These are phyloP conservation scores for Mycena olivaceomarginata DNA, from an alignment of 768 basidiomycete genomes.

Conservation along the genomic window DNA sequence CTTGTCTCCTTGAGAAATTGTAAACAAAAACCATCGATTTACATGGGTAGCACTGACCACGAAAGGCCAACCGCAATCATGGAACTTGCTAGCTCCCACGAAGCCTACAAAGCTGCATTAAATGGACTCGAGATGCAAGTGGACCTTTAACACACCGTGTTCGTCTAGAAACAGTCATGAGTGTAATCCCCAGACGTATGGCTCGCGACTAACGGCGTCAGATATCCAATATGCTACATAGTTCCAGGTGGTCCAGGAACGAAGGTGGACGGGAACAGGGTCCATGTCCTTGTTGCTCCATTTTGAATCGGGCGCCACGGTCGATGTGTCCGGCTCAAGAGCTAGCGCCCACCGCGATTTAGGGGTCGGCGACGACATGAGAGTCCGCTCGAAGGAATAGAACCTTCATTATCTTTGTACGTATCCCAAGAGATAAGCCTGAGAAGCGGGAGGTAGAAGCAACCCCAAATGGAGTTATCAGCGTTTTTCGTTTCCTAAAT, in stretches of 20 bases:
- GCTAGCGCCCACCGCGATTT: constrained; percentile 55
- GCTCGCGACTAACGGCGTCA: constrained; percentile 57
- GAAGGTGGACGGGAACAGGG: constrained; percentile 74
- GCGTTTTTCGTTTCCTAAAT: neutral
- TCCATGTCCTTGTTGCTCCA: constrained; percentile 90
- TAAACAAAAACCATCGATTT: neutral
- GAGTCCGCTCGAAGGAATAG: constrained; percentile 21
- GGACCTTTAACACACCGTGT: constrained; percentile 23
- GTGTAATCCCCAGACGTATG: neutral
- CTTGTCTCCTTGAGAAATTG: constrained; percentile 72
- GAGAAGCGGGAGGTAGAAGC: neutral
- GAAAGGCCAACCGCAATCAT: constrained; percentile 87
- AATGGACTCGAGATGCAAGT: constrained; percentile 37
- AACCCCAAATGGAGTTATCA: neutral
- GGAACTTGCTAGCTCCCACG: constrained; percentile 81
- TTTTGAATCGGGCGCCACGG: constrained; percentile 73
- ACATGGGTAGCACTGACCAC: constrained; percentile 62
- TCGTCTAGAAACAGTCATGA: constrained; percentile 25
- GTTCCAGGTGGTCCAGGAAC: constrained; percentile 84
- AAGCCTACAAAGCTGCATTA: constrained; percentile 51
- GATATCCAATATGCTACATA: constrained; percentile 80
- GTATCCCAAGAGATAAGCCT: constrained; percentile 11
- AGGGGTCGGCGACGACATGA: constrained; percentile 26
- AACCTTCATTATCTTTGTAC: constrained; percentile 11
- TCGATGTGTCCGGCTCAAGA: constrained; percentile 70